Base-by-base conservation (phyloP, 2,329 filamentous ascomycete genomes). In the Scolecobasidium constrictum region DNA sequence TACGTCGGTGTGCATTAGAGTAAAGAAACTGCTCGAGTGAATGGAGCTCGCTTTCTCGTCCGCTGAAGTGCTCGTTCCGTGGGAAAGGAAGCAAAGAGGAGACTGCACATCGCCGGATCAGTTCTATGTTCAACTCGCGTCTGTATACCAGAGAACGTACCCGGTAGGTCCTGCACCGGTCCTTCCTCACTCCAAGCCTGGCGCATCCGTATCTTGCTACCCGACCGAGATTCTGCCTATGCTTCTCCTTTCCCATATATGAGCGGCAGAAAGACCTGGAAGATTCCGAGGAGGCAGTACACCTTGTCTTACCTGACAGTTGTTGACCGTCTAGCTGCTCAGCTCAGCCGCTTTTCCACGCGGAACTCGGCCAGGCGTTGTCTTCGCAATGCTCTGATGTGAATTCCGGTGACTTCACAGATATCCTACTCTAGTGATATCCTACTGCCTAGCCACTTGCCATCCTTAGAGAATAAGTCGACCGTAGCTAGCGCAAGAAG, bases 401-500 rank as follows among this genome's bases (percentile, higher is more conserved):
- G 38, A 16, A 41, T 6, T 17, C 33, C 48, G 11, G 56, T 57
- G n/a, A 48, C 46, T 3, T 49, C 45, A 5, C 50, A 50, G 4
- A 58, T 33, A 18, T 55, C 52, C 17, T 52, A 46, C 5, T 53
- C 22, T 16, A 54, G 51, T 18, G 53, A 52, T 5, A 46, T 38
- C 35, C 57, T 58, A 36, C 51, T 52, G 12, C 55, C 54, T 40
- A 58, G 50, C 12, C 49, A 47, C 3, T 47, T 46, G 50, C 55
- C 56, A 23, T 55, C 50, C 20, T 48, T 20, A 28, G 50, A 49
- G 40, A 55, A 54, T 44, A 58, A 58, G 12, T 50, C 47, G 35
- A 56, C 50, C 1, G 48, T 21, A 19, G 34, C 34, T 2, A 54
- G 55, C 11, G 46, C 47, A n/a, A 52, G 41, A 17, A 52, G 46